Conservation (phyloP, 768 basidiomycete species). For the Macrolepiota fuliginosa region DNA sequence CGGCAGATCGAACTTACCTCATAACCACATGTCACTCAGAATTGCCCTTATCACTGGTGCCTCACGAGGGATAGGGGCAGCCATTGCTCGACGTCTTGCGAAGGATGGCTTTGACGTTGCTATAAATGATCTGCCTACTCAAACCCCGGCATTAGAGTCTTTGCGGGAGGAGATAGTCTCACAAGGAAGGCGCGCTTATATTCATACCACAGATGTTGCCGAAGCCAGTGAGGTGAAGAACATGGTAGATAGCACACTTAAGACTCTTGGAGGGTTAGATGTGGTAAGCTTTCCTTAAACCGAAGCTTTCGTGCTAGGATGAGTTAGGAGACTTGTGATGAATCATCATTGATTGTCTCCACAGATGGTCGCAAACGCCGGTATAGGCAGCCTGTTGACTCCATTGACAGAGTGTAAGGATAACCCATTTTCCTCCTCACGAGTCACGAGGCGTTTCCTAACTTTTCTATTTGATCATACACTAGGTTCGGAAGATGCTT, state of each 20-base stretch:
- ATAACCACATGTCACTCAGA: too few species aligned
- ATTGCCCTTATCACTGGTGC: too few species aligned
- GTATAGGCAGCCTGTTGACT: background rate
- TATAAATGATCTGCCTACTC: constrained; percentile 33
- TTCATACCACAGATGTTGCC: constrained; percentile 17
- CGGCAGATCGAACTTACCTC: too few species aligned
- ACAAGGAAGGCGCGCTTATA: constrained; percentile 13
- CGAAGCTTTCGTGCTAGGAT: background rate
- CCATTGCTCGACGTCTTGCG: constrained; percentile 36
- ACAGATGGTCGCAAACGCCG: constrained; percentile 15
- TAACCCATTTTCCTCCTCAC: background rate
- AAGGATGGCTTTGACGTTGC: constrained; percentile 42
- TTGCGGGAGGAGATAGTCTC: constrained; percentile 14
- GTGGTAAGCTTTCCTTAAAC: constrained; percentile 15
- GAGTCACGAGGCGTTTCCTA: background rate
- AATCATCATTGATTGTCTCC: background rate
- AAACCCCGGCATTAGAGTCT: constrained; percentile 10
- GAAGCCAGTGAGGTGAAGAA: constrained; percentile 19
- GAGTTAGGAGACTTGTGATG: background rate
- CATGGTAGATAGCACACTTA: constrained; percentile 16
- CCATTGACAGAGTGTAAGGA: background rate
- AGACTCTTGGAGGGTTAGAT: constrained; percentile 19
- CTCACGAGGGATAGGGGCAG: too few species aligned
- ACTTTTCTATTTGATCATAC: background rate
- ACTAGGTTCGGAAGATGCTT: constrained; percentile 32